Base-by-base conservation (phyloP, 129 eudicot genomes). In the Smallanthus sonchifolius region DNA sequence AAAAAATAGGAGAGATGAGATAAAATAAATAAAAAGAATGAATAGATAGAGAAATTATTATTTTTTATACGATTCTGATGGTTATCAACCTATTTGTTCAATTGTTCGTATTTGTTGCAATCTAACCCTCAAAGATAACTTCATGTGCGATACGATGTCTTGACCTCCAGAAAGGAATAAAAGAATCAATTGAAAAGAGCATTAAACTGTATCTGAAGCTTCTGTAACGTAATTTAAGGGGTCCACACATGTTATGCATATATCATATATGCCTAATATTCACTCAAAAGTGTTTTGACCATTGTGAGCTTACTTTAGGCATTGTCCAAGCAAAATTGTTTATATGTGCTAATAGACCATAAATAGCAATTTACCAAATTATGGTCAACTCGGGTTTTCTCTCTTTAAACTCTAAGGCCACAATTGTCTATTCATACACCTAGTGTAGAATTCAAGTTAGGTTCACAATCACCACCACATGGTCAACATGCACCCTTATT, bases 211-310 rank as follows among this genome's bases (percentile, higher is more conserved):
- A 64, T 2, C 4, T 57, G 49, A 72, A 56, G 40, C 54, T 40
- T 73, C 52, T 36, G 10, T 28, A 40, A 59, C 65, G 65, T 61
- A 48, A 63, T 20, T 49, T 24, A 8, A 79, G 72, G 72, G 36
- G 51, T 10, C 70, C 40, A 30, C 49, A 75, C 80, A 80, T 78
- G 84, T 70, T 86, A 75, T 78, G 88, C 72, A 66, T 59, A 71
- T 59, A 36, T 67, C 72, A 66, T 59, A 71, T 59, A 36, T 67
- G 69, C 84, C 86, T 77, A 83, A 80, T 32, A 43, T 54, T 64
- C 54, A 62, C 66, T 61, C 66, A 35, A 67, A 83, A 34, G 38
- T 35, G 34, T 80, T 78, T 80, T 59, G 80, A 74, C 87, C 77
- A 40, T 37, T 65, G 55, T 24, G 51, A 66, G 28, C 20, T 19